These are phyloP conservation scores for Chamaecrista fasciculata DNA, from an alignment of 306 rosid genomes.

Conservation along the genomic window DNA sequence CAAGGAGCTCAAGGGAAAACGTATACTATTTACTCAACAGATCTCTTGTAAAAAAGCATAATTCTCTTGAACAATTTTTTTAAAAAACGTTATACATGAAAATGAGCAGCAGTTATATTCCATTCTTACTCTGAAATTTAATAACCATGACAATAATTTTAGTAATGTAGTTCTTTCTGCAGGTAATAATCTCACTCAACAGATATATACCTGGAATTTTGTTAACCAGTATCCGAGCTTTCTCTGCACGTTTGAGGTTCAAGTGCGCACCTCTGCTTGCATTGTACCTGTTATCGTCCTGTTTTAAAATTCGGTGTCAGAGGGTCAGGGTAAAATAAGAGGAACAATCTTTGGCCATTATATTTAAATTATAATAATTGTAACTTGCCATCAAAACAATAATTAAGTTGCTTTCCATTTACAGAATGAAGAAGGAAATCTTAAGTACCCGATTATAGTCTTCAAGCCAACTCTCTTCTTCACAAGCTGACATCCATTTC, in stretches of 20 bases:
- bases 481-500: constrained; percentile 99
- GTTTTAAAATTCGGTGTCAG: constrained; percentile 38
- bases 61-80: neutral
- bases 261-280: constrained; percentile 99
- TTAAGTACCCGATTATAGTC: constrained; percentile 88
- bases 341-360: neutral
- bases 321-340: constrained; percentile 15
- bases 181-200: constrained; percentile 18
- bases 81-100: neutral
- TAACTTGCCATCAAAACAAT: constrained; percentile 16
- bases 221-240: constrained; percentile 91
- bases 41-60: constrained; percentile 12
- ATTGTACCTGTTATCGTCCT: constrained; percentile 99
- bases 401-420: neutral
- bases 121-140: neutral
- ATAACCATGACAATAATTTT: neutral
- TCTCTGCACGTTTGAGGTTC: constrained; percentile 98
- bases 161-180: neutral
- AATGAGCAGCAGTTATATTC: neutral
- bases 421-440: constrained; percentile 6
- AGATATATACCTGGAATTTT: constrained; percentile 79
- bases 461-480: constrained; percentile 99
- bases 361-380: neutral
- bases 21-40: constrained; percentile 1
- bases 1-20: neutral